Base-by-base conservation (phyloP, 371 early-diverging fungal genomes). In the Coemansia sp. region DNA sequence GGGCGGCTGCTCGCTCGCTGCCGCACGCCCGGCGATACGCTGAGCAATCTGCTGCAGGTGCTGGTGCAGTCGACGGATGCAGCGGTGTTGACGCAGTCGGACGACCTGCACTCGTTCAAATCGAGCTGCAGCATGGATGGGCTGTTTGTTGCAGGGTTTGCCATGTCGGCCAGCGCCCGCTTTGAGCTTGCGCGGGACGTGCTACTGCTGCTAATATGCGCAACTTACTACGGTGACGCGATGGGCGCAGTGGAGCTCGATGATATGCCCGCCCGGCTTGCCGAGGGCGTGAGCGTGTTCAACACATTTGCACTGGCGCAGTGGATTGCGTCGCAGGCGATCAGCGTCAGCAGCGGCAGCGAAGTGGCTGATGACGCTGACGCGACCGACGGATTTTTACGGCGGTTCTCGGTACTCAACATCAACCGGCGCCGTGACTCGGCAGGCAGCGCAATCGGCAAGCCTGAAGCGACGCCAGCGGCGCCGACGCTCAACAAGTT, bases 71-170 rank as follows among this genome's bases (percentile, higher is more conserved):
- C 72, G 3, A 34, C 63, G 11, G 61, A 48, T 31, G 7, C 47
- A 4, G 39, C 33, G 36, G 51, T 38, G 49, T 16, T 60, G 11
- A 51, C 62, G 4, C 33, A 14, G 12, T 49, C 29, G 0, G 54
- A 49, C 12, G 62, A 58, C 2, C 50, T 39, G 16, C 66, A 60
- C 49, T 56, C 59, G 52, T 64, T 67, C 37, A 55, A 55, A 6
- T 58, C 74, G 12, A 76, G 76, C 38, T 60, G 59, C 14, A 62
- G 60, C 42, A 76, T 76, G 76, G 75, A 67, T n/a, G 76, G 75
- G 2, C 46, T 67, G 54, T 64, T 67, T 33, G 59, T 39, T 1
- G 52, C 68, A 1, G 76, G 56, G 4, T 76, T 67, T 57, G 64
- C 68, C 10, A 38, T 54, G 16, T 44, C 68, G n/a, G 46, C 31